Base-by-base conservation (phyloP, 805 yeast species). In the Candida orba region DNA sequence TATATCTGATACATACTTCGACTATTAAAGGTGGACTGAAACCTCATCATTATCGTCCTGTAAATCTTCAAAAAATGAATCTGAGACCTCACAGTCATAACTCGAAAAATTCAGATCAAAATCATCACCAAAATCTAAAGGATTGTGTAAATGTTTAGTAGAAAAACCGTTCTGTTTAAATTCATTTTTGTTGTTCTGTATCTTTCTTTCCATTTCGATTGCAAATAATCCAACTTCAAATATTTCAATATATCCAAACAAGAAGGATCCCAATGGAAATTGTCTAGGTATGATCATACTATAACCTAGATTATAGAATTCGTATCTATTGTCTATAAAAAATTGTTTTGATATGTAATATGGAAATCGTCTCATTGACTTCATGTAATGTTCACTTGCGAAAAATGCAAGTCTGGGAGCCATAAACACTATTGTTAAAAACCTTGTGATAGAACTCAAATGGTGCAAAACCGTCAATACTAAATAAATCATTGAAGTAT, bases 171-270 rank as follows among this genome's bases (percentile, higher is more conserved):
- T 25, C 12, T 6, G 27, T 12, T 30, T 30, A 13, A 30, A 30
- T 30, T n/a, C 33, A 30, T n/a, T 30, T n/a, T 30, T 30, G 14
- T 30, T 27, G 10, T 31, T 31, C 4, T 31, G 17, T 31, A 17
- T n/a, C 9, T 9, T 17, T 17, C 9, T 36, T 36, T 43, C 46
- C 46, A 43, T 40, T 18, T 43, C 46, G 22, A 43, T 36, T 10
- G 43, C 46, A 27, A 43, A 40, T 6, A 43, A 37, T 8, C 37
- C 41, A 31, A 43, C 41, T 43, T 43, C 46, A 36, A 43, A 43
- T 7, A 40, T 38, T 18, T 43, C 46, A 24, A 43, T 32, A 31
- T 43, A 43, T 8, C 46, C 46, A 25, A 33, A 40, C 6, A 43
- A 22, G 14, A 43, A 43, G 1, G 43, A 36, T 13, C 36, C 36